Evolutionary conservation across 2,329 filamentous ascomycete species (phyloP).

Genomic region (Aspergillus luchuensis): DNA sequence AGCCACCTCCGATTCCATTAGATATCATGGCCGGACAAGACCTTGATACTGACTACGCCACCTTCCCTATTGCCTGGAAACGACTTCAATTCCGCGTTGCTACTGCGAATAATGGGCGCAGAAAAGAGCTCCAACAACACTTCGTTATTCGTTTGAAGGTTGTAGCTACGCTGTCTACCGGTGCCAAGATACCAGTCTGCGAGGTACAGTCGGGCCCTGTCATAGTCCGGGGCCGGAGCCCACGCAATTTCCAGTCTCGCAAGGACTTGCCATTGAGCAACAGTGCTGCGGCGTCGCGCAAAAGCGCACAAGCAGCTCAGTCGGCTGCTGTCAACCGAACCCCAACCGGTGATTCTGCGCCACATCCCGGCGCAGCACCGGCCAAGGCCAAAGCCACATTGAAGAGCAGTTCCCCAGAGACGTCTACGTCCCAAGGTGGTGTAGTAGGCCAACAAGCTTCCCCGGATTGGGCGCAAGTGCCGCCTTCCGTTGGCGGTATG

Average conservation of each 20-base stretch:
- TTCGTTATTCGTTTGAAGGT: slow-evolving; percentile 89
- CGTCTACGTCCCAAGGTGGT: slow-evolving; percentile 32
- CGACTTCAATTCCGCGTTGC: slow-evolving; percentile 91
- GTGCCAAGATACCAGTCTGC: slow-evolving; percentile 76
- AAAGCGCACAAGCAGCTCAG: slow-evolving; percentile 56
- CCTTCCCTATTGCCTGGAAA: slow-evolving; percentile 93
- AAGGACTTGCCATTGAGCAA: slow-evolving; percentile 89
- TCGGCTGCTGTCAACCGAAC: slow-evolving; percentile 35
- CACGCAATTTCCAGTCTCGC: slow-evolving; percentile 89
- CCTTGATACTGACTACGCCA: slow-evolving; percentile 78
- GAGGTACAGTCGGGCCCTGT: slow-evolving; percentile 88
- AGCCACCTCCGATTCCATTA: slow-evolving; percentile 79
- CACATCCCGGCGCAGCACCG: slow-evolving; percentile 30
- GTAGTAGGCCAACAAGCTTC: slow-evolving; percentile 31
- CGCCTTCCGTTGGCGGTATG: slow-evolving; percentile 25
- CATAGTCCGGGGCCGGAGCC: slow-evolving; percentile 89
- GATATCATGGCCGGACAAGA: slow-evolving; percentile 67
- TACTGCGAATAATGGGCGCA: slow-evolving; percentile 91
- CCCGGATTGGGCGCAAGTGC: slow-evolving; percentile 42
- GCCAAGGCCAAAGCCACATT: slow-evolving; percentile 32
- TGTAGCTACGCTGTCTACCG: slow-evolving; percentile 78
- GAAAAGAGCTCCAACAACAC: slow-evolving; percentile 95
- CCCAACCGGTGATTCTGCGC: slow-evolving; percentile 33
- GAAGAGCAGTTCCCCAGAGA: slow-evolving; percentile 41
- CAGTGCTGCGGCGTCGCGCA: slow-evolving; percentile 75